Evolutionary conservation across 495 filamentous ascomycete species (phyloP), one percentile per base, ranked within the genome.

Genomic region (Haplographium delicatum): DNA sequence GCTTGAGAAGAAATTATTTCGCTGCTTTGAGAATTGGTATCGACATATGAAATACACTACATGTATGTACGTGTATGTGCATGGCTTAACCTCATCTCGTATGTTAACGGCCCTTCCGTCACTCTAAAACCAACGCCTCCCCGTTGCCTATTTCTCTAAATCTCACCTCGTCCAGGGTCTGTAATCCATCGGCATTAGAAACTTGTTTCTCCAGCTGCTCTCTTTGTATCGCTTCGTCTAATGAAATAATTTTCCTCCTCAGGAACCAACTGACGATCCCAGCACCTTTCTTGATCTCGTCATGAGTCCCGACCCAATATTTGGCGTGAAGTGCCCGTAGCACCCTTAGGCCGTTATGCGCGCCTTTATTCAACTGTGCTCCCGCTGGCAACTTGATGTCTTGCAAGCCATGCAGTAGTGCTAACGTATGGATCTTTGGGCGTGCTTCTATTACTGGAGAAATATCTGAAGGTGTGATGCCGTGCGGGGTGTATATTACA

Each of bases 271-370:
- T 62, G 8, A 80, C 65, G 8, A 81, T 25, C 9, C 78, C 78
- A 8, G 65, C 64, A 15, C 72, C 78, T 38, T 54, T 68, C 58
- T 81, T 81, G 10, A 74, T 56, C 57, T 80, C 78, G 59, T 82
- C 77, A 60, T 82, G 78, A 18, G 78, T 82, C 4, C 65, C 68
- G 16, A 81, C 55, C 78, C 78, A 81, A 54, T 80, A 82, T 46
- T 68, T 72, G 5, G 75, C 72, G 4, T 62, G 59, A 34, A 72
- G 62, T 20, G 69, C 57, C 34, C 68, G 62, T 52, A 73, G 73
- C 2, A 70, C 71, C 48, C 68, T 61, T 10, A 80, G 53, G 0
- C 72, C 78, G 56, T 80, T 80, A 47, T 72, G 66, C 4, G 68
- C 77, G 5, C 78, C 78, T 26, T 77, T 68, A 47, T 81, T 81